Evolutionary conservation across 2,329 filamentous ascomycete genomes (phyloP).

Genomic region (Domatiomyces globalis): DNA sequence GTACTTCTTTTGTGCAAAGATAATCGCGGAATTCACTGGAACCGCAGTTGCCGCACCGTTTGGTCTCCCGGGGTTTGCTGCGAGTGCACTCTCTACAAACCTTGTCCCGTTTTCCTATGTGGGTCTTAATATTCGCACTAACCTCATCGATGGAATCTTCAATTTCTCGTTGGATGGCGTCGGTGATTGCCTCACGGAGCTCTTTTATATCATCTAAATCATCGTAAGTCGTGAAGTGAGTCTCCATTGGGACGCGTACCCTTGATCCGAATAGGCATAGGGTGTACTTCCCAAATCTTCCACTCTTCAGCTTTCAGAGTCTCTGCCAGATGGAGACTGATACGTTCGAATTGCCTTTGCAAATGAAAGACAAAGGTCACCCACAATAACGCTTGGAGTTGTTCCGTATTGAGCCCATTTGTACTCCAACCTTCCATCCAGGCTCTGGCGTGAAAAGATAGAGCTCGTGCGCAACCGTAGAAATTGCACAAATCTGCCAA

Average conservation of each 20-base stretch:
- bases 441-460: constrained; percentile 1
- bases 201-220: constrained; percentile 1
- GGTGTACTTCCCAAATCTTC: constrained; percentile 4
- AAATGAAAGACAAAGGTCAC: constrained; percentile 2
- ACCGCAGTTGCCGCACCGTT: constrained; percentile 2
- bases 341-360: background rate
- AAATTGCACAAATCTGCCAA: constrained; percentile 4
- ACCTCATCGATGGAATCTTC: background rate
- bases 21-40: constrained; percentile 1
- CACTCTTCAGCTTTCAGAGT: background rate
- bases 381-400: constrained; percentile 2
- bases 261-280: constrained; percentile 1
- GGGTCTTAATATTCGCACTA: background rate
- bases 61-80: constrained; percentile 1
- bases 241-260: background rate
- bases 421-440: background rate
- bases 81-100: background rate
- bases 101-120: background rate
- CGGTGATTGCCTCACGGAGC: background rate
- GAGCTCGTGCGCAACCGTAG: constrained; percentile 3
- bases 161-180: background rate
- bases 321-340: constrained; percentile 1
- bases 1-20: background rate
- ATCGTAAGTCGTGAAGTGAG: background rate
- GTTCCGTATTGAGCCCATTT: background rate